phyloP scores from a whole-genome alignment of 495 filamentous ascomycete genomes.

The Symbiotaphrina buchneri region DNA sequence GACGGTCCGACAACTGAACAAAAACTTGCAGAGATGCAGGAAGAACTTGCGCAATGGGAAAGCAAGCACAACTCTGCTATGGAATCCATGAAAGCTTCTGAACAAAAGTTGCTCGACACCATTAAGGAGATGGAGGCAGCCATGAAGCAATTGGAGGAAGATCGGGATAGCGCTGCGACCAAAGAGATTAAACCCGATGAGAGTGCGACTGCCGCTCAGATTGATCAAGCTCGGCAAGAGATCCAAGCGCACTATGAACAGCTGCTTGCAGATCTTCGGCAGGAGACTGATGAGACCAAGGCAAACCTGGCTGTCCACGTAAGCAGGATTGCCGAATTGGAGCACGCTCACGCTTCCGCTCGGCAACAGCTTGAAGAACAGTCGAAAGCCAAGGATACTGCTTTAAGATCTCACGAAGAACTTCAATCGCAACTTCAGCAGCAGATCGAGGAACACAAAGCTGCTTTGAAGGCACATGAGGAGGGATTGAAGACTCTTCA shows the following conservation, averaged over 20 bases:
- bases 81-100: constrained; percentile 47
- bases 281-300: constrained; percentile 62
- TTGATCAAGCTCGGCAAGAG: constrained; percentile 15
- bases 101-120: constrained; percentile 46
- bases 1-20: constrained; percentile 23
- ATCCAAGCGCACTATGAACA: constrained; percentile 38
- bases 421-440: constrained; percentile 31
- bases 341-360: constrained; percentile 35
- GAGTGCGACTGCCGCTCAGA: constrained; percentile 10
- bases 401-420: constrained; percentile 24
- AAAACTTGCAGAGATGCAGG: constrained; percentile 49
- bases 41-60: constrained; percentile 55
- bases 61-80: constrained; percentile 47
- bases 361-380: constrained; percentile 25
- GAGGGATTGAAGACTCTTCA: constrained; percentile 27
- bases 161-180: constrained; percentile 13
- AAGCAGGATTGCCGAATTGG: constrained; percentile 38
- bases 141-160: constrained; percentile 19
- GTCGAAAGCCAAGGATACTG: constrained; percentile 12
- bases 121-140: constrained; percentile 46
- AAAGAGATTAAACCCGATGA: constrained; percentile 9
- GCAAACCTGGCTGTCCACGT: constrained; percentile 37
- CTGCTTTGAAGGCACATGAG: constrained; percentile 28
- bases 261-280: constrained; percentile 39
- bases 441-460: constrained; percentile 32